phyloP scores from a whole-genome alignment of 345 rosid species.

The Brassica nigra region DNA sequence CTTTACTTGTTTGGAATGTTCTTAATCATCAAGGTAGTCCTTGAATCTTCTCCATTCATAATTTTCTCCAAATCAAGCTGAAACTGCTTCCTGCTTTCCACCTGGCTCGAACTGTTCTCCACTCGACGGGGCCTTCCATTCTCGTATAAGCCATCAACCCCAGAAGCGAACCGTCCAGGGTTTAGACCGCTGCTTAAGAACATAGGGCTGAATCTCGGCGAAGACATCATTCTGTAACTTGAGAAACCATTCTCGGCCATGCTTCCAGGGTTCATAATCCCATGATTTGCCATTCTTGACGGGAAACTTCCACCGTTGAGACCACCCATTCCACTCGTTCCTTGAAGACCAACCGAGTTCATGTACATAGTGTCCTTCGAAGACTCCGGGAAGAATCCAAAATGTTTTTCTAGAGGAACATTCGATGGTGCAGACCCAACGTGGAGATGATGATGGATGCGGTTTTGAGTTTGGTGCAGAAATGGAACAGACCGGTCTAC shows the following conservation, averaged over 20 bases:
- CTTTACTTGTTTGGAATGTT: slow-evolving; percentile 69
- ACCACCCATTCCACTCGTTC: slow-evolving; percentile 43
- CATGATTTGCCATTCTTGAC: slow-evolving; percentile 47
- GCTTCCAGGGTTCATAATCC: slow-evolving; percentile 55
- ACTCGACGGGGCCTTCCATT: slow-evolving; percentile 60
- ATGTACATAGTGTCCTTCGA: slow-evolving; percentile 64
- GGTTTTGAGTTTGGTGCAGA: slow-evolving; percentile 51
- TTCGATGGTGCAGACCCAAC: slow-evolving; percentile 96
- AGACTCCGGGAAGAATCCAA: slow-evolving; percentile 76
- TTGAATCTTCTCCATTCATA: slow-evolving; percentile 58
- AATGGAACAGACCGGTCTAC: slow-evolving; percentile 55
- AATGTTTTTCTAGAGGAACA: slow-evolving; percentile 73
- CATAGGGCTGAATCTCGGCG: slow-evolving; percentile 65
- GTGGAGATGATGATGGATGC: slow-evolving; percentile 57
- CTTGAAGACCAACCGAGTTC: slow-evolving; percentile 57
- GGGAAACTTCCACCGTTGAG: slow-evolving; percentile 41
- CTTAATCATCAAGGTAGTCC: slow-evolving; percentile 67
- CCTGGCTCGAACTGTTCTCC: slow-evolving; percentile 60
- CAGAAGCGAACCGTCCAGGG: slow-evolving; percentile 50
- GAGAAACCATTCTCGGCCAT: slow-evolving; percentile 56
- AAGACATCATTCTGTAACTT: slow-evolving; percentile 73
- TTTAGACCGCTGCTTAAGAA: slow-evolving; percentile 61
- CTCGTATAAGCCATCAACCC: slow-evolving; percentile 65
- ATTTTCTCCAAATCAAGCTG: slow-evolving; percentile 89
- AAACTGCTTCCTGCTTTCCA: slow-evolving; percentile 71